Conservation (phyloP, 78 protist genomes). For the Speleostelium caveatum region DNA sequence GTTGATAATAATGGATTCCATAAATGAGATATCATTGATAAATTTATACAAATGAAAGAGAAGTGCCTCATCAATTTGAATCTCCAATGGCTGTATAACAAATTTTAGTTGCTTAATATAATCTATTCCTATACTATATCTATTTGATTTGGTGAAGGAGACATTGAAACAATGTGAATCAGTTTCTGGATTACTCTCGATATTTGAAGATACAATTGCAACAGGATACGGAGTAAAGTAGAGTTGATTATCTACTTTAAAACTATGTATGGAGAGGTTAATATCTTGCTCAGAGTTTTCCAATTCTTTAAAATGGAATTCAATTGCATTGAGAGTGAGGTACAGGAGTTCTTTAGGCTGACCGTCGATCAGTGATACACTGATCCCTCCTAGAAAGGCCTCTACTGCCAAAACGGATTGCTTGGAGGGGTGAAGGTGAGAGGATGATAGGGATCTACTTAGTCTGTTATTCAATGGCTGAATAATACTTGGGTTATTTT, state of each 20-base stretch:
- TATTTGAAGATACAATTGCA: slow-evolving; percentile 18
- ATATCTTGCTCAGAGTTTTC: slow-evolving; percentile 28
- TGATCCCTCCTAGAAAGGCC: slow-evolving; percentile 12
- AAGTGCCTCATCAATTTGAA: slow-evolving; percentile 49
- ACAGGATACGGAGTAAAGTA: slow-evolving; percentile 52
- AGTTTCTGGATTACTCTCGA: neutral
- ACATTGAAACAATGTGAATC: neutral
- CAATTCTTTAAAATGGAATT: slow-evolving; percentile 3
- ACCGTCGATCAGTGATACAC: slow-evolving; percentile 39
- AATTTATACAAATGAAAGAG: slow-evolving; percentile 14
- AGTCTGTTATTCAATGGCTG: too few species aligned
- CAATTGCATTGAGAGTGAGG: slow-evolving; percentile 12
- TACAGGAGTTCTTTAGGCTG: slow-evolving; percentile 46
- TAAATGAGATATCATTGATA: neutral
- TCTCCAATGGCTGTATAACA: slow-evolving; percentile 35
- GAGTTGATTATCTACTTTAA: slow-evolving; percentile 67
- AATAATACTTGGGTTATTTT: neutral
- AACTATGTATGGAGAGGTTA: slow-evolving; percentile 22
- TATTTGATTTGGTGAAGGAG: slow-evolving; percentile 36
- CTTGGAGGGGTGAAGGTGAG: neutral
- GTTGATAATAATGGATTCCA: neutral
- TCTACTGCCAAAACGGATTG: neutral
- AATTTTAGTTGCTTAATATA: slow-evolving; percentile 51
- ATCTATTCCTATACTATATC: slow-evolving; percentile 49
- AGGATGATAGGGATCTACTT: neutral